Evolutionary conservation across 164 flowering plant genomes (phyloP), one percentile per base, ranked within the genome.

Genomic region (Tetracentron sinense): DNA sequence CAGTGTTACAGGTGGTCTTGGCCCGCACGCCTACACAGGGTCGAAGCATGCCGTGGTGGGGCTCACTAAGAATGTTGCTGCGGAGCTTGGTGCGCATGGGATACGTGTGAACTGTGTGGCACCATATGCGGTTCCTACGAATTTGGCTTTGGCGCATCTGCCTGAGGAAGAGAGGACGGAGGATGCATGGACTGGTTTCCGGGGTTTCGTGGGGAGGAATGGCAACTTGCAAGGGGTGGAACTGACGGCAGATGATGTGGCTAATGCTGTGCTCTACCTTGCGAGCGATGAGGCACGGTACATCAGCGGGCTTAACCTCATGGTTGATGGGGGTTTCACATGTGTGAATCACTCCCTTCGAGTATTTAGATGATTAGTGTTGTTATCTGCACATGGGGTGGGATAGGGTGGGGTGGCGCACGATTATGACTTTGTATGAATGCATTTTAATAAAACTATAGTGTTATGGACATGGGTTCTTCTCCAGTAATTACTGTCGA

Each of bases 91-190:
- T 12, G 54, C 25, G 15, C 82, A 91, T 57, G 91, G 96, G 44
- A 83, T 94, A 30, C 80, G 95, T 0, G 98, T 89, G 28, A 94
- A 91, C 63, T 87, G 97, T 51, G 96, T 91, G 49, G 91, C 96
- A 7, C 98, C 97, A 10, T 94, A 89, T 56, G 94, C 81, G 2
- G 89, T 89, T 35, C 62, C 78, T 7, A 86, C 94, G 6, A 26
- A 42, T 22, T 35, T 92, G 79, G 80, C 96, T 22, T 28, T 88
- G 66, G 85, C 92, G 14, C 87, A 85, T 71, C 63, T 88, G 77
- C 91, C 87, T 0, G 92, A 79, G 68, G 88, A 84, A 17, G 88
- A 84, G 79, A 68, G 82, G 60, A 83, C 81, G 0, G 91, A 84
- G 58, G 85, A 83, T 58, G 82, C 78, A 0, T 10, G 62, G 72